Percentiles rank a stretch among this genome's conserved stretches.
Conservation (phyloP, 495 filamentous ascomycete genomes). For the Lasiosphaeris hirsuta region DNA sequence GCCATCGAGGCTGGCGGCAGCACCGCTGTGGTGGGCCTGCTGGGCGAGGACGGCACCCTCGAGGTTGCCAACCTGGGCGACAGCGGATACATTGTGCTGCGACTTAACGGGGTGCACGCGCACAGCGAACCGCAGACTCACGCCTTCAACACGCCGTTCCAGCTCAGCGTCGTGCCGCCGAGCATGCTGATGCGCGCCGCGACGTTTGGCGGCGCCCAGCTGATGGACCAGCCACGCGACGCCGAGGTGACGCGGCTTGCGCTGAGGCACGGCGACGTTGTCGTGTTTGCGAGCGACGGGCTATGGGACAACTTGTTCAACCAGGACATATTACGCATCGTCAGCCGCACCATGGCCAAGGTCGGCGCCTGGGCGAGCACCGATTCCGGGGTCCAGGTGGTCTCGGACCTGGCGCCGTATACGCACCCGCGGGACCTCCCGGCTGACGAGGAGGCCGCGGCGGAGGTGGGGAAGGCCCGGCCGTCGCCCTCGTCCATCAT, state of each 20-base stretch:
- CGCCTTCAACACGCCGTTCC: constrained; percentile 95
- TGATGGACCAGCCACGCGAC: constrained; percentile 79
- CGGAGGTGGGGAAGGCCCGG: constrained; percentile 4
- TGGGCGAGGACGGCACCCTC: constrained; percentile 63
- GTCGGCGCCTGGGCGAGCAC: constrained; percentile 69
- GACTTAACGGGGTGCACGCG: constrained; percentile 76
- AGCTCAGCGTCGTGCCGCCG: constrained; percentile 83
- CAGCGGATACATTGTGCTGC: constrained; percentile 87
- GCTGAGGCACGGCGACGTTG: constrained; percentile 84
- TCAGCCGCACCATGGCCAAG: constrained; percentile 68
- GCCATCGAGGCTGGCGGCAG: constrained; percentile 77
- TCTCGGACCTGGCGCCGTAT: constrained; percentile 49
- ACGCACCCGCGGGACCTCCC: constrained; percentile 38
- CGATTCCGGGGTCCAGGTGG: constrained; percentile 57
- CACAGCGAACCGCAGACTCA: constrained; percentile 87
- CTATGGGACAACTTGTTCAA: constrained; percentile 96
- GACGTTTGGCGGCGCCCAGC: constrained; percentile 74
- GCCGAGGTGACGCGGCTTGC: constrained; percentile 71
- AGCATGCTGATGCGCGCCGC: constrained; percentile 70
- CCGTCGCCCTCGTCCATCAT: constrained; percentile 16
- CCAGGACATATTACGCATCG: constrained; percentile 77
- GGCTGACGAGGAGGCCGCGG: constrained; percentile 8
- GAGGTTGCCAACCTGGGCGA: constrained; percentile 96
- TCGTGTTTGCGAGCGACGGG: constrained; percentile 89
- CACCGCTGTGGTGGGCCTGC: constrained; percentile 82